A percentile compares a stretch with the other conserved stretches of the same genome.
phyloP scores from a whole-genome alignment of 1,139 yeast species.

The Yamadazyma kanchanaburiensis region DNA sequence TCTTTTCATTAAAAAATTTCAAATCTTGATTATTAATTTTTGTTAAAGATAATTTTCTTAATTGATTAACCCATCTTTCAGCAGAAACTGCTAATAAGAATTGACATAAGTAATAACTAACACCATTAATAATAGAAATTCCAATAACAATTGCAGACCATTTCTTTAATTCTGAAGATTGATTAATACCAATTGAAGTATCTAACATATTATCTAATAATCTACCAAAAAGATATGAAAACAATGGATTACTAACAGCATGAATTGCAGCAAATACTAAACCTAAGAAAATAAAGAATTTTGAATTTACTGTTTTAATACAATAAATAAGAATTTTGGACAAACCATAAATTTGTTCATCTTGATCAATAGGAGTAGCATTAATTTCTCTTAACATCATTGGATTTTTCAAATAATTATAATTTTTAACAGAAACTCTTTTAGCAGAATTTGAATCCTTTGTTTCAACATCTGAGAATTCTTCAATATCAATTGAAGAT shows the following conservation, averaged over 20 bases:
- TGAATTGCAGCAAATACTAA: constrained; percentile 48
- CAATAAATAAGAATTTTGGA: constrained; percentile 11
- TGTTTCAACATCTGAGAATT: constrained; percentile 4
- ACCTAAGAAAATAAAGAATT: constrained; percentile 46
- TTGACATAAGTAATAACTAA: constrained; percentile 49
- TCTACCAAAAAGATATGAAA: constrained; percentile 74
- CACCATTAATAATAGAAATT: constrained; percentile 61
- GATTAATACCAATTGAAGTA: constrained; percentile 26
- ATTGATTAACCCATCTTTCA: constrained; percentile 61
- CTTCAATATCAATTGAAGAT: constrained; percentile 1
- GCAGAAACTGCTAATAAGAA: constrained; percentile 54
- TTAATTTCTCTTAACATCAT: constrained; percentile 19
- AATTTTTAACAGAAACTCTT: constrained; percentile 6
- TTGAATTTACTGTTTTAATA: constrained; percentile 23
- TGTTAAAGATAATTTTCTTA: constrained; percentile 51
- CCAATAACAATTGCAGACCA: constrained; percentile 71
- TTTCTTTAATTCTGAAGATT: constrained; percentile 27
- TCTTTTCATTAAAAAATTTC: constrained; percentile 46
- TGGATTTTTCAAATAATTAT: constrained; percentile 23
- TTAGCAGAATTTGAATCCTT: constrained; percentile 2
- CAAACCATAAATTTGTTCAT: constrained; percentile 14
- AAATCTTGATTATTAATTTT: constrained; percentile 52
- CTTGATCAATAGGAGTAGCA: constrained; percentile 4
- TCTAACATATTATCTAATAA: constrained; percentile 56
- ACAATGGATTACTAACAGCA: constrained; percentile 70